Base-by-base conservation (phyloP, 2,329 filamentous ascomycete species). In the Beauveria scarabaeidicola region DNA sequence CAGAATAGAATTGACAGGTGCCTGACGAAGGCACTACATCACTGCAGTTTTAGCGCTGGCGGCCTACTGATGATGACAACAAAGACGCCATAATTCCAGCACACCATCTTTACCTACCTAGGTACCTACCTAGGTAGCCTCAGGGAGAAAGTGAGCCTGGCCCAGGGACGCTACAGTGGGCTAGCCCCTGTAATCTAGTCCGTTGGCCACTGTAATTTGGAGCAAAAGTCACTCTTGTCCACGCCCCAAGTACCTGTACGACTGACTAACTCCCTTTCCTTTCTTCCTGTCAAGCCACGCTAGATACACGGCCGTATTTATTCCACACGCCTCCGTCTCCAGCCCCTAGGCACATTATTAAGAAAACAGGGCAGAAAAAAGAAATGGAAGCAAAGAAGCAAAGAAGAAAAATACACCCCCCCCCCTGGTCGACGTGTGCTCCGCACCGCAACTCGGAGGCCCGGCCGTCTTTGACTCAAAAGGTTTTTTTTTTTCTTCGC, bases 301-400 rank as follows among this genome's bases (percentile, higher is more conserved):
- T 52, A 58, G 44, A 57, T 9, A 52, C 56, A 58, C 46, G 56
- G 56, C 47, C 13, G 25, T 17, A n/a, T 17, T 27, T 47, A 52
- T 52, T 58, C 47, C 40, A 52, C 57, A 52, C 57, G 21, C 47
- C 47, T 52, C 57, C 27, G 25, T 36, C 38, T 47, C 17, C n/a
- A 41, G 32, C 32, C 44, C 25, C 27, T 19, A 21, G 54, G n/a
- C 29, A 50, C 54, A 57, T 50, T 57, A 44, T 50, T 57, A 19
- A 11, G 32, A 46, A 40, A 27, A 21, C 46, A 52, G 46, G 36
- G 43, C 44, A 29, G 46, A 41, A 60, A 29, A 57, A 38, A 53
- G 44, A 53, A 52, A n/a, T 59, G 43, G 38, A 62, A 41, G 61
- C 59, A 52, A 61, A 61, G 29, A 62, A 59, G 58, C 52, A 52